Conservation (phyloP, 345 rosid species). For the Populus davidiana region DNA sequence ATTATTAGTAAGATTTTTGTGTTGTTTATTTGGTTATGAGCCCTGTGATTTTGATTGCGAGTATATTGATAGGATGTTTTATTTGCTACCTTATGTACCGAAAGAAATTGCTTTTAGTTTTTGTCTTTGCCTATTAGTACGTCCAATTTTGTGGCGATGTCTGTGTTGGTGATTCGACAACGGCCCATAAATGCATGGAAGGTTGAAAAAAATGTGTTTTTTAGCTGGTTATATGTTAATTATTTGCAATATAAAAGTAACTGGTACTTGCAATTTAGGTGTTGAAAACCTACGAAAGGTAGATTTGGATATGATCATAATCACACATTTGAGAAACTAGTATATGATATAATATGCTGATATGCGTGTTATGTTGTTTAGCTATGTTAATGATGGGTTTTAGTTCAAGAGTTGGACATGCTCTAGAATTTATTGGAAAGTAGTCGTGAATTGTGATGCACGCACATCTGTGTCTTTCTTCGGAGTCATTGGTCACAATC, state of each 20-base stretch:
- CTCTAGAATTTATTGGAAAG: background rate
- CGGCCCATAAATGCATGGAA: background rate
- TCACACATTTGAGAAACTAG: background rate
- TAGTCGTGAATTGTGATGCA: background rate
- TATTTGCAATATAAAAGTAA: background rate
- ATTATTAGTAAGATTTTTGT: background rate
- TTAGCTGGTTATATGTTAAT: background rate
- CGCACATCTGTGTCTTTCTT: background rate
- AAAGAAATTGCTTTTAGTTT: background rate
- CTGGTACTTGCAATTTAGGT: background rate
- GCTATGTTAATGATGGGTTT: background rate
- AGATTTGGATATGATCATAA: background rate
- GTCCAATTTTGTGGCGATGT: background rate
- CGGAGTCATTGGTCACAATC: background rate
- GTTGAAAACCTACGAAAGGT: background rate
- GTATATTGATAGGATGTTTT: background rate
- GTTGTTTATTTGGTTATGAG: background rate
- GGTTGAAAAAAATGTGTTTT: background rate
- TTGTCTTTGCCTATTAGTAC: background rate
- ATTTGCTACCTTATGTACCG: background rate
- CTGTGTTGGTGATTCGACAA: background rate
- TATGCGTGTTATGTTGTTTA: background rate
- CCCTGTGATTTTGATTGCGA: background rate
- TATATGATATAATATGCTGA: background rate
- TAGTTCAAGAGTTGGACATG: background rate